Evolutionary conservation across 1,139 yeast genomes (phyloP), one percentile per base, ranked within the genome.

Genomic region (Suhomyces anneliseae): DNA sequence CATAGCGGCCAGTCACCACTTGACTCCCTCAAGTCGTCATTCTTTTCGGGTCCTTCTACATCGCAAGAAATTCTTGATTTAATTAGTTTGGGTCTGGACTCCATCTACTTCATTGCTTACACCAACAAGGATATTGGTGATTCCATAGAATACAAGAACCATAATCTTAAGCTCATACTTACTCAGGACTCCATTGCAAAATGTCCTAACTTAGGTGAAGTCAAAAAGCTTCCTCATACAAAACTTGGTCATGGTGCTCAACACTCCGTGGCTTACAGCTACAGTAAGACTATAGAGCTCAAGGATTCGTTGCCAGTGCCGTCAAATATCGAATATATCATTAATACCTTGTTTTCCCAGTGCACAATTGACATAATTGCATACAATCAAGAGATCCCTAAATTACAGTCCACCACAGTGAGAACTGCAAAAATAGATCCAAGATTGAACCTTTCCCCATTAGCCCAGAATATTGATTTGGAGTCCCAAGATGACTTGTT

Each of bases 191-290:
- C 59, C 6, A 54, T 34, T 44, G 55, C 49, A 26, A 38, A 50
- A 8, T 43, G 53, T 9, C 64, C 65, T 11, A 47, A 49, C 27
- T 32, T 60, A 4, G 53, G 54, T 6, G 34, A 27, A 2, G 46
- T 54, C 4, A 54, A 50, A 42, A 55, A 52, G 34, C 38, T 59
- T 14, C 44, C 53, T 6, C 54, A 52, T 8, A 47, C 57, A 9
- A 62, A 61, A 38, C 45, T 44, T 26, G 67, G 67, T 14, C 67
- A 62, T 43, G 67, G 67, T 0, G 47, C 64, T 1, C 45, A 51
- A 35, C 46, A 53, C 31, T 43, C 46, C 32, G 62, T 54, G 9
- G 46, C 58, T 4, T 54, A 47, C 44, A 47, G 46, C 39, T 49
- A 58, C 45, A 41, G 44, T 11, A 47, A 59, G n/a, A 38, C 47